phyloP scores from a whole-genome alignment of 176 grass and related monocot genomes.

The Avena eriantha region DNA sequence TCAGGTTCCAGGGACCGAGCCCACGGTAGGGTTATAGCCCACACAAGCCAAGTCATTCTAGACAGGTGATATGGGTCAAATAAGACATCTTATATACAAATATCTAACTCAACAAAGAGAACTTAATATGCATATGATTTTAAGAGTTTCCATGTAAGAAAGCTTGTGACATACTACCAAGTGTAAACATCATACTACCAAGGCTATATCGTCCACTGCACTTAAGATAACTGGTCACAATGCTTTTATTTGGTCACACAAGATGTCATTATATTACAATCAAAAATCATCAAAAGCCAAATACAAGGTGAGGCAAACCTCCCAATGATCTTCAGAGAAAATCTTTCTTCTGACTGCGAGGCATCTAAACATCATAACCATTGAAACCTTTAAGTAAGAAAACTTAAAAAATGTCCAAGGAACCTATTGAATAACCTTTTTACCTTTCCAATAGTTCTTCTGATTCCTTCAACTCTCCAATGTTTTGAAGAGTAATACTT shows the following conservation, averaged over 20 bases:
- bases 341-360: slow-evolving; percentile 62
- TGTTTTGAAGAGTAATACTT: slow-evolving; percentile 65
- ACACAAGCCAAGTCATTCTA: background rate
- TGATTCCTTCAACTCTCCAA: slow-evolving; percentile 72
- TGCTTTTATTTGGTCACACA: slow-evolving; percentile 18
- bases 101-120: background rate
- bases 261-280: slow-evolving; percentile 21
- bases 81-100: background rate
- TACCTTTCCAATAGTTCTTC: slow-evolving; percentile 89
- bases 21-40: background rate
- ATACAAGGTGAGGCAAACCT: slow-evolving; percentile 52
- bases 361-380: slow-evolving; percentile 66
- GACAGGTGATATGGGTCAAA: background rate
- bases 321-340: slow-evolving; percentile 69
- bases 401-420: slow-evolving; percentile 2
- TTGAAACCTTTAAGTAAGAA: slow-evolving; percentile 26
- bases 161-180: slow-evolving; percentile 18
- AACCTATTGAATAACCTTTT: background rate
- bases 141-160: background rate
- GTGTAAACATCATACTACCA: background rate
- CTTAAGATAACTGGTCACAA: background rate
- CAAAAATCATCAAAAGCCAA: slow-evolving; percentile 1
- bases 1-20: background rate
- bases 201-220: no score
- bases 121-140: background rate